phyloP scores from a whole-genome alignment of 1,284 basidiomycete species.

The Fistulina hepatica region DNA sequence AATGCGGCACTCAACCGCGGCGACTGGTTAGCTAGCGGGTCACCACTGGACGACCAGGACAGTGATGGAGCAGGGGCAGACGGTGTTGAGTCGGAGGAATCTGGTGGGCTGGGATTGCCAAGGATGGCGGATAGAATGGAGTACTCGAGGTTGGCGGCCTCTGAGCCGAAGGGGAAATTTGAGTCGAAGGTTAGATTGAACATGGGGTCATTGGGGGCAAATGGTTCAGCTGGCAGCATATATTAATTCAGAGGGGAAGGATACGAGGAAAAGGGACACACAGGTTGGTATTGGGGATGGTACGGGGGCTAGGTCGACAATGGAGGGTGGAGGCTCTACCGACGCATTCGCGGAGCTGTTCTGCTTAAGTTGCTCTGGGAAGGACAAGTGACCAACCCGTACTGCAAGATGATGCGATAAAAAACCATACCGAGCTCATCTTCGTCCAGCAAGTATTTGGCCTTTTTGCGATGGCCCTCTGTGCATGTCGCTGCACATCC shows the following conservation, averaged over 20 bases:
- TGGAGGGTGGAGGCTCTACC: constrained; percentile 18
- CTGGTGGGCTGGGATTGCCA: constrained; percentile 61
- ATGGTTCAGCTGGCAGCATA: constrained; percentile 33
- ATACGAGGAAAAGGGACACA: constrained; percentile 3
- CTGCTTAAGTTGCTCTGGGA: too few relatives aligned
- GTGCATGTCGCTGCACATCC: constrained; percentile 83
- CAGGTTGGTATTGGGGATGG: constrained; percentile 3
- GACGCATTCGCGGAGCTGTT: constrained; percentile 7
- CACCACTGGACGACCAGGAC: constrained; percentile 31
- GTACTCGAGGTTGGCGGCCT: constrained; percentile 86
- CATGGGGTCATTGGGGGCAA: constrained; percentile 46
- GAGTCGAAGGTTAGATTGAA: constrained; percentile 54
- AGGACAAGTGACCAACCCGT: too few relatives aligned
- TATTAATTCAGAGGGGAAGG: constrained; percentile 10
- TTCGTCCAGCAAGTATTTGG: constrained; percentile 91
- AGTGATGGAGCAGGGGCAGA: constrained; percentile 30
- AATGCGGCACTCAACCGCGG: constrained; percentile 16
- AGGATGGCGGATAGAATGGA: constrained; percentile 87
- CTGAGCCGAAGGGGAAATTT: constrained; percentile 65
- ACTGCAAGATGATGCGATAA: constrained; percentile 9
- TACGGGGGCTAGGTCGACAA: constrained; percentile 15
- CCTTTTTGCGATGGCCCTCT: constrained; percentile 95
- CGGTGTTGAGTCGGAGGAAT: constrained; percentile 34
- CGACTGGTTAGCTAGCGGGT: constrained; percentile 33
- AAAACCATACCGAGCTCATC: constrained; percentile 70